A percentile compares a stretch with the other conserved stretches of the same genome.
phyloP scores from a whole-genome alignment of 345 rosid species.

The Microcos paniculata region DNA sequence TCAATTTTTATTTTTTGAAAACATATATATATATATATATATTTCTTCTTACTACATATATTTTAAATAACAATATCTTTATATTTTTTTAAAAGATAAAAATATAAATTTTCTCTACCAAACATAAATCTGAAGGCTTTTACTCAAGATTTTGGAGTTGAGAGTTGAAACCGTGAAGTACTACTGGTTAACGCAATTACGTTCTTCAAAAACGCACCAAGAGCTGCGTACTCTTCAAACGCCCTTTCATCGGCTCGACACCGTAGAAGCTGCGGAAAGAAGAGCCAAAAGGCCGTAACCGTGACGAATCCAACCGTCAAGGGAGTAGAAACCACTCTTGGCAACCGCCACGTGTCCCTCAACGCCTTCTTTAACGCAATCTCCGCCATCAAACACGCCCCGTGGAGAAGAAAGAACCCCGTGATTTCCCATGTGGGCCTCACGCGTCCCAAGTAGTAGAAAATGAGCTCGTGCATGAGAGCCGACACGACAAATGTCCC shows the following conservation, averaged over 20 bases:
- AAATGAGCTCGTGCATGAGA: conserved; percentile 62
- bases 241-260: conserved; percentile 26
- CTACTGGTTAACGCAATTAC: background rate
- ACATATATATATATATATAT: too few species aligned
- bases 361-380: conserved; percentile 33
- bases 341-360: conserved; percentile 24
- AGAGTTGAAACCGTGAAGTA: background rate
- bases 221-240: conserved; percentile 45
- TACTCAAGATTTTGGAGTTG: background rate
- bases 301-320: conserved; percentile 43
- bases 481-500: conserved; percentile 50
- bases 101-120: too few species aligned
- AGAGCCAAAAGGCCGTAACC: conserved; percentile 38
- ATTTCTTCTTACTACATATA: too few species aligned
- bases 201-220: conserved; percentile 20
- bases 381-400: conserved; percentile 34
- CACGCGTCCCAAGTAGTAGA: conserved; percentile 50
- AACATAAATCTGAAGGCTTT: too few species aligned
- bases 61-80: too few species aligned
- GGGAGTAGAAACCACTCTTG: conserved; percentile 23
- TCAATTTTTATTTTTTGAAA: too few species aligned
- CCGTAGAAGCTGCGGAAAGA: conserved; percentile 37
- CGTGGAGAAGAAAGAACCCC: conserved; percentile 55
- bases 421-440: conserved; percentile 51
- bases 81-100: too few species aligned